These are phyloP conservation scores for Podaxis rugospora DNA, from an alignment of 768 basidiomycete genomes.

Conservation along the genomic window DNA sequence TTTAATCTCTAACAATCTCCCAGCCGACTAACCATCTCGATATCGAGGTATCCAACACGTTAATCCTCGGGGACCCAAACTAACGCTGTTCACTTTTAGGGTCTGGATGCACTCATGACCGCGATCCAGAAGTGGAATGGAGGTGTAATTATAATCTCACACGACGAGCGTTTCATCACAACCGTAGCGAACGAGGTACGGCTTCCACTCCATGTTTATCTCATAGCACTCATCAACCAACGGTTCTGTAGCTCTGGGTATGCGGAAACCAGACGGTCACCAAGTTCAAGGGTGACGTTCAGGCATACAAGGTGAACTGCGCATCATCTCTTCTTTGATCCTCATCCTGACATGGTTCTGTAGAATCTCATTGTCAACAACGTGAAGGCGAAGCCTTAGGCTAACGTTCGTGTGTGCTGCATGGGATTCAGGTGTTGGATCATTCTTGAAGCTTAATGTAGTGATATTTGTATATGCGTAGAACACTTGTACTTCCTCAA, in stretches of 20 bases:
- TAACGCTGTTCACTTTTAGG: slow-evolving; percentile 29
- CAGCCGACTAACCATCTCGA: slow-evolving; percentile 94
- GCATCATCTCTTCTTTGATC: background rate
- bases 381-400: slow-evolving; percentile 54
- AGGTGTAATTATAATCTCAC: slow-evolving; percentile 89
- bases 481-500: background rate
- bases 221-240: slow-evolving; percentile 12
- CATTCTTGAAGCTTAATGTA: background rate
- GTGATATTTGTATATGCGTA: background rate
- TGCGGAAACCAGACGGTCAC: slow-evolving; percentile 78
- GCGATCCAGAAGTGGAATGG: slow-evolving; percentile 82
- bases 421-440: background rate
- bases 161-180: slow-evolving; percentile 95
- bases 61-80: background rate
- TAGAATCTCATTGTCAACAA: slow-evolving; percentile 76
- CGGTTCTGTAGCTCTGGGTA: slow-evolving; percentile 72
- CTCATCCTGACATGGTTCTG: background rate
- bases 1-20: background rate
- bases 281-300: slow-evolving; percentile 88
- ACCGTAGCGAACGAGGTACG: slow-evolving; percentile 79
- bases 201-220: background rate
- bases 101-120: slow-evolving; percentile 91
- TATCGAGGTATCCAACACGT: slow-evolving; percentile 60
- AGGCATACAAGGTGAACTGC: slow-evolving; percentile 76
- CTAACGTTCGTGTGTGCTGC: background rate